Evolutionary conservation across 805 yeast genomes (phyloP), one percentile per base, ranked within the genome.

Genomic region (Diddensiella transvaalensis): DNA sequence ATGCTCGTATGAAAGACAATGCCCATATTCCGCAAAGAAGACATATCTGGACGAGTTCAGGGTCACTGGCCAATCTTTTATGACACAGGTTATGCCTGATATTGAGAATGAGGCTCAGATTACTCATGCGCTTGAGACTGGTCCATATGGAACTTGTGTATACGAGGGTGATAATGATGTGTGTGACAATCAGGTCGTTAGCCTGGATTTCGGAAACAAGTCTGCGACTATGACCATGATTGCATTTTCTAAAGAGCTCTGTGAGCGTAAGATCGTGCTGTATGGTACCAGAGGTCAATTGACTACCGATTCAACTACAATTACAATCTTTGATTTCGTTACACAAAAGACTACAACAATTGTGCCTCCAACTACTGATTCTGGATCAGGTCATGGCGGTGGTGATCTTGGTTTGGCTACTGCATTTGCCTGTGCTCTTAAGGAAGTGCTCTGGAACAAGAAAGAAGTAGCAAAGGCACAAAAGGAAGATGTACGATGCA

Each of bases 191-290:
- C 62, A 59, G 50, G 51, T 48, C 23, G 62, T 59, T 10, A 37
- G 33, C 22, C 50, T 59, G 26, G 57, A 59, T 30, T 58, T 57
- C 42, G 61, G 59, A 40, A 22, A 50, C 24, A 47, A 49, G 24
- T 54, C 62, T 23, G 62, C 61, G 18, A 59, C 62, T 15, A 52
- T 59, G 56, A 59, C 62, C 11, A 59, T 59, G 62, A 47, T 58
- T 29, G 61, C 62, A 5, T 46, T 46, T 22, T 48, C 58, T 2
- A 55, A 59, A 36, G 58, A 52, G 38, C 51, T 56, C 13, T 59
- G 62, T 46, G 42, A 40, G 15, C 44, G 62, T 3, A 56, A 56
- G 46, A 54, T 54, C 32, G 30, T 45, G 36, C 43, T 58, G 23
- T 59, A 59, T 35, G 62, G 62, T 18, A 56, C 61, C 30, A 44